phyloP scores from a whole-genome alignment of 2,329 filamentous ascomycete species.

The Colletotrichum sp. region DNA sequence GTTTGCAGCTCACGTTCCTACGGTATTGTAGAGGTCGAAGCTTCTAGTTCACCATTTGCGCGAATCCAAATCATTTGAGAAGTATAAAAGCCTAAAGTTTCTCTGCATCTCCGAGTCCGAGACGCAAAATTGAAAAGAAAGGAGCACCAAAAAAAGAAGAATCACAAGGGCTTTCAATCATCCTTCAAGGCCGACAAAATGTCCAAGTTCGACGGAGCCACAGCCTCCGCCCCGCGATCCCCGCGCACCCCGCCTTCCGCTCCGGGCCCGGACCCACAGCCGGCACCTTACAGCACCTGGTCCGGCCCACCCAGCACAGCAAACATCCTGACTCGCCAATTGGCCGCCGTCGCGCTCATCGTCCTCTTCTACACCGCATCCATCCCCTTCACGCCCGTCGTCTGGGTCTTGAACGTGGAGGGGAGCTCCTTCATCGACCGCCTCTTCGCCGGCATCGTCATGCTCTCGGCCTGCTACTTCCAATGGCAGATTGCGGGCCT shows the following conservation, averaged over 20 bases:
- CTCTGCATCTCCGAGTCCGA: accelerated
- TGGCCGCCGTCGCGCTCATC: slow-evolving; percentile 22
- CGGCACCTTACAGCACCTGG: neutral
- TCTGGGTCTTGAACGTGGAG: slow-evolving; percentile 21
- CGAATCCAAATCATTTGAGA: neutral
- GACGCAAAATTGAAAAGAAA: neutral
- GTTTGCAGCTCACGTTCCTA: neutral
- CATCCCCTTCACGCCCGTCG: slow-evolving; percentile 23
- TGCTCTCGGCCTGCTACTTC: slow-evolving; percentile 38
- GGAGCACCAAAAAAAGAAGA: accelerated
- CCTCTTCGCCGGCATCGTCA: slow-evolving; percentile 42
- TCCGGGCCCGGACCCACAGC: neutral
- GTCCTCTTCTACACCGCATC: slow-evolving; percentile 25
- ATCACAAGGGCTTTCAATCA: accelerated
- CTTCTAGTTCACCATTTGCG: neutral
- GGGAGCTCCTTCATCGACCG: slow-evolving; percentile 51
- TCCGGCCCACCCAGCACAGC: neutral
- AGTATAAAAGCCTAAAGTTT: accelerated
- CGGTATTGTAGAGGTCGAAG: neutral
- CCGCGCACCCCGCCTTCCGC: neutral
- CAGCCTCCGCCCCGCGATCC: neutral
- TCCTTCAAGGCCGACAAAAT: neutral
- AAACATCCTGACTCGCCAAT: slow-evolving; percentile 8
- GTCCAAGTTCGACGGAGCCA: neutral
- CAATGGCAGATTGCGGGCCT: slow-evolving; percentile 25